Conservation (phyloP, 2,329 filamentous ascomycete genomes). For the Monosporascus sp. region DNA sequence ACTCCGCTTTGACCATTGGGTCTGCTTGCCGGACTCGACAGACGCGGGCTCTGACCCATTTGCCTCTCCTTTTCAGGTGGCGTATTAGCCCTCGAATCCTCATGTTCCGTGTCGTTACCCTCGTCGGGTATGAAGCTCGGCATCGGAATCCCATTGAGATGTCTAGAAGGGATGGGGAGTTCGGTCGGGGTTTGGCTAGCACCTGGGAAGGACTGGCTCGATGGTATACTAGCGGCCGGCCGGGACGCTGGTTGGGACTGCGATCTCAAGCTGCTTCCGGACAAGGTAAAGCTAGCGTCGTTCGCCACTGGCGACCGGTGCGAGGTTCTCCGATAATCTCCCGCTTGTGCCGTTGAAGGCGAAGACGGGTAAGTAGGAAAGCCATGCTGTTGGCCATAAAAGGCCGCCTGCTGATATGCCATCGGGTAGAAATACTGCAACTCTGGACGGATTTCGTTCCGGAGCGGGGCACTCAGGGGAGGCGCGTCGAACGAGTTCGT, state of each 20-base stretch:
- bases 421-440: slow-evolving; percentile 44
- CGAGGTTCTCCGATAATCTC: slow-evolving; percentile 52
- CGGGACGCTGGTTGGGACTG: slow-evolving; percentile 62
- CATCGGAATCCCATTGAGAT: slow-evolving; percentile 44
- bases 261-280: slow-evolving; percentile 54
- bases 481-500: slow-evolving; percentile 60
- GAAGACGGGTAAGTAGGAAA: slow-evolving; percentile 53
- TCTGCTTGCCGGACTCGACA: slow-evolving; percentile 18
- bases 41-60: slow-evolving; percentile 33
- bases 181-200: slow-evolving; percentile 31
- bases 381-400: slow-evolving; percentile 40
- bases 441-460: slow-evolving; percentile 51
- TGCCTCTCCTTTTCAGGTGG: slow-evolving; percentile 43
- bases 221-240: slow-evolving; percentile 28
- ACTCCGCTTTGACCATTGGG: slow-evolving; percentile 29
- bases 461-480: slow-evolving; percentile 52
- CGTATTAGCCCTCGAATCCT: slow-evolving; percentile 36
- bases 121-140: slow-evolving; percentile 54
- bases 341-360: slow-evolving; percentile 38
- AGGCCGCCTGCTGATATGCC: slow-evolving; percentile 33
- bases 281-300: slow-evolving; percentile 40
- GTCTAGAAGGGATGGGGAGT: slow-evolving; percentile 31
- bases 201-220: slow-evolving; percentile 22
- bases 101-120: slow-evolving; percentile 38
- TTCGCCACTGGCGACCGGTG: slow-evolving; percentile 48